Base-by-base conservation (phyloP, 2,329 filamentous ascomycete species). In the Apiospora sp. region DNA sequence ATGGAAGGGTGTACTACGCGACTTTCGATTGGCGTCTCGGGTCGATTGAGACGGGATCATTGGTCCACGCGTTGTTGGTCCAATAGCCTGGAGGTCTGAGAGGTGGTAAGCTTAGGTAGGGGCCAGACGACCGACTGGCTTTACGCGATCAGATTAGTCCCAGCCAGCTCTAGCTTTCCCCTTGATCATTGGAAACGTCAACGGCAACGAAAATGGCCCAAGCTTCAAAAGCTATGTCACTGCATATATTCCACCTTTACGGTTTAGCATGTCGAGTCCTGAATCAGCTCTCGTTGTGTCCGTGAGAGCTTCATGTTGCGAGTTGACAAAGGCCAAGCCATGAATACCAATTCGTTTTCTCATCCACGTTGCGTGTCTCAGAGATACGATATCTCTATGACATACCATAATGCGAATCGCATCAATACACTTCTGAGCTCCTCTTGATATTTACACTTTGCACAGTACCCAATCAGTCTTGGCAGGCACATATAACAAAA, bases 11-110 rank as follows among this genome's bases (percentile, higher is more conserved):
- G 58, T 64, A 64, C 34, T 64, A 64, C 58, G 58, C 58, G 58
- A 64, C 58, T 64, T 41, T 64, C 58, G 34, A 64, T 41, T 64
- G 34, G 58, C 34, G 58, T 64, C 58, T 64, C 58, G 58, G 58
- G 30, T 37, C 58, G 58, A 64, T 34, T 64, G 58, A 22, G 30
- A 37, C 34, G 58, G 30, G 30, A 64, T 64, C 58, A 64, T 64
- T 64, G 58, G 58, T 64, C 34, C 58, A 64, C 58, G 58, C 58
- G 58, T 37, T 41, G 34, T 41, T 51, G 49, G 51, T 30, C 51
- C 46, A n/a, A 49, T 58, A 27, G 54, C 30, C 49, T 58, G 51
- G 27, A 19, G 24, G 24, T 24, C 49, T 54, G 51, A 22, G 14
- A 30, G n/a, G 27, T 30, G 27, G 27, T 30, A 30, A 30, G 27